Base-by-base conservation (phyloP, 2,329 filamentous ascomycete genomes). In the Sphaerostilbella broomeana region DNA sequence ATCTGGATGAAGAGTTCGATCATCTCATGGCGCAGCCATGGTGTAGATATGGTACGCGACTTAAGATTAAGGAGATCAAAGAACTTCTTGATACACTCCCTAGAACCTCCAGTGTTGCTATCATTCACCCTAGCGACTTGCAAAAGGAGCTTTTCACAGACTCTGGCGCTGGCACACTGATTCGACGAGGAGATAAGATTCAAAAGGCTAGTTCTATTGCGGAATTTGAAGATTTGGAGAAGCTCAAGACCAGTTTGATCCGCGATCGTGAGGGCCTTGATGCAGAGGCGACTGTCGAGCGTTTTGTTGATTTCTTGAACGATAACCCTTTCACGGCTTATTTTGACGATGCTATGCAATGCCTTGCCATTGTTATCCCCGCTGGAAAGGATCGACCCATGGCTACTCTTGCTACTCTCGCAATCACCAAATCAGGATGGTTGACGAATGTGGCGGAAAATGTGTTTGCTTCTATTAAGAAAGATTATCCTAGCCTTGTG, bases 31-130 rank as follows among this genome's bases (percentile, higher is more conserved):
- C 79, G 42, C 87, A 95, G 66, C 79, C 85, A 52, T 98, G 90
- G 92, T 92, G 94, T 63, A 81, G 86, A 57, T 94, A 92, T 59
- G 92, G 92, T 47, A 97, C 90, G 25, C 79, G 89, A 47, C 74
- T 97, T 49, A 98, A 98, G 80, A 97, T 98, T 63, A 86, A 85
- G 67, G 88, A 98, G 68, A 94, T 94, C 67, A 94, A 95, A 72
- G 88, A 94, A 43, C 75, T 98, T 19, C 70, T 98, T 37, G 86
- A 87, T 52, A 82, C 85, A 35, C 77, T 98, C 13, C 92, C 92
- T 36, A 82, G 86, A 53, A 90, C 86, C 41, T 95, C 90, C 13
- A 94, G 86, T 53, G 90, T 98, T 35, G 92, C 92, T 46, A 97
- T 98, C 56, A 98, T 97, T 52, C 89, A 97, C 65, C 90, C 92